These are phyloP conservation scores for Fusarium sp. DNA, from an alignment of 2,329 filamentous ascomycete genomes.

Conservation along the genomic window DNA sequence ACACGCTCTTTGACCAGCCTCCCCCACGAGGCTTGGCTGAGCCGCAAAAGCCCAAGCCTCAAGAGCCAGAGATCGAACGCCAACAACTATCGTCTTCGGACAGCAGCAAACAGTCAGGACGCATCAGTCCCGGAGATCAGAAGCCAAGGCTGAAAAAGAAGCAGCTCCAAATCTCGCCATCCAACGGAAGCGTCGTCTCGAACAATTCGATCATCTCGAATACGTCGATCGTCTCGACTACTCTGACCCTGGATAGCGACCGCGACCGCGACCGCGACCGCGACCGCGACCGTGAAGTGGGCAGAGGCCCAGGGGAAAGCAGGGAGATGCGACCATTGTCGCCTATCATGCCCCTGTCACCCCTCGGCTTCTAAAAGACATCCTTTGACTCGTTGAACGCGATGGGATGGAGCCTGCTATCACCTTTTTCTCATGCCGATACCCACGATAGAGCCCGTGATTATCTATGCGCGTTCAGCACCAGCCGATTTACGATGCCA, in stretches of 20 bases:
- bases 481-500: slow-evolving; percentile 49
- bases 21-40: slow-evolving; percentile 63
- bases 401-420: slow-evolving; percentile 7
- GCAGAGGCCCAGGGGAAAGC: slow-evolving; percentile 54
- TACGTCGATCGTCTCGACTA: slow-evolving; percentile 58
- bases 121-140: slow-evolving; percentile 37
- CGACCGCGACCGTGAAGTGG: slow-evolving; percentile 48
- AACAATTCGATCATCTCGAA: slow-evolving; percentile 47
- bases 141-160: slow-evolving; percentile 56
- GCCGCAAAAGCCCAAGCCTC: slow-evolving; percentile 45
- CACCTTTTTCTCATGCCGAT: slow-evolving; percentile 7
- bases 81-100: slow-evolving; percentile 69
- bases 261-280: slow-evolving; percentile 51
- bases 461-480: slow-evolving; percentile 32
- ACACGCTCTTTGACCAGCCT: slow-evolving; percentile 68
- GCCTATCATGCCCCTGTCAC: slow-evolving; percentile 74
- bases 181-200: slow-evolving; percentile 58
- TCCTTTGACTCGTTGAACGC: slow-evolving; percentile 14
- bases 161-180: slow-evolving; percentile 53
- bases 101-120: slow-evolving; percentile 66
- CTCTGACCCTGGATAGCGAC: slow-evolving; percentile 59
- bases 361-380: slow-evolving; percentile 64
- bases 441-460: slow-evolving; percentile 20
- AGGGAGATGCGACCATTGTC: slow-evolving; percentile 68
- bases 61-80: slow-evolving; percentile 40